A percentile compares a stretch with the other conserved stretches of the same genome.
phyloP scores from a whole-genome alignment of 306 rosid species.

The Pterocarpus macrocarpus region DNA sequence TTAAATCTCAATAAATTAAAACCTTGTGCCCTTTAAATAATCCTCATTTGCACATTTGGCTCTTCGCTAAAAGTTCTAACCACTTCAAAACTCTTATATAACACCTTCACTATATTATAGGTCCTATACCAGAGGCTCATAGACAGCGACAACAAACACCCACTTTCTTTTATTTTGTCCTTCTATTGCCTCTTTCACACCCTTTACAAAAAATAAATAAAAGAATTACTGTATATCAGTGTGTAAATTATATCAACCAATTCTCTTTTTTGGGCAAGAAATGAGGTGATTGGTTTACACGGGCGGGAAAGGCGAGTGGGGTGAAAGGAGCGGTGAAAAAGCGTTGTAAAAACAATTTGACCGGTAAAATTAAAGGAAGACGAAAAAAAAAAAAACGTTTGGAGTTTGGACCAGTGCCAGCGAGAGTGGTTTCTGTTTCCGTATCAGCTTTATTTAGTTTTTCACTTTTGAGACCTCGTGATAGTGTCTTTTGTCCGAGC shows the following conservation, averaged over 20 bases:
- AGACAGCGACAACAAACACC: slow-evolving; percentile 43
- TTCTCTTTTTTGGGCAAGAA: too few relatives aligned
- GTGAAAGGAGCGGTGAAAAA: slow-evolving; percentile 12
- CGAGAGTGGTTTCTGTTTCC: slow-evolving; percentile 42
- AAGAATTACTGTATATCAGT: background rate
- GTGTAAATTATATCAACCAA: background rate
- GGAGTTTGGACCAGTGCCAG: slow-evolving; percentile 45
- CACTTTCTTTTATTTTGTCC: slow-evolving; percentile 42
- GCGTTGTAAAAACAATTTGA: slow-evolving; percentile 4
- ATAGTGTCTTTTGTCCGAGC: slow-evolving; percentile 14
- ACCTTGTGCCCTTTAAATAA: background rate
- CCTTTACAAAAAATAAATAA: background rate
- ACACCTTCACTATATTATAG: background rate
- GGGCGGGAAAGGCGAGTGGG: slow-evolving; percentile 39
- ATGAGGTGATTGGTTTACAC: slow-evolving; percentile 9
- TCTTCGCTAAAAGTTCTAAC: slow-evolving; percentile 6
- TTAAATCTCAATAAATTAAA: background rate
- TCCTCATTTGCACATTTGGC: background rate
- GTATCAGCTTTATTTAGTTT: slow-evolving; percentile 40
- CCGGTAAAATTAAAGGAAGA: background rate
- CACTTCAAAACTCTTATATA: background rate
- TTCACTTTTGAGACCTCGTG: slow-evolving; percentile 63
- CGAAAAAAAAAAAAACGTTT: slow-evolving; percentile 33
- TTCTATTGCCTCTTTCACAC: slow-evolving; percentile 15
- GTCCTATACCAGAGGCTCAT: background rate